Base-by-base conservation (phyloP, 2,329 filamentous ascomycete species). In the Triangularia verruculosa region DNA sequence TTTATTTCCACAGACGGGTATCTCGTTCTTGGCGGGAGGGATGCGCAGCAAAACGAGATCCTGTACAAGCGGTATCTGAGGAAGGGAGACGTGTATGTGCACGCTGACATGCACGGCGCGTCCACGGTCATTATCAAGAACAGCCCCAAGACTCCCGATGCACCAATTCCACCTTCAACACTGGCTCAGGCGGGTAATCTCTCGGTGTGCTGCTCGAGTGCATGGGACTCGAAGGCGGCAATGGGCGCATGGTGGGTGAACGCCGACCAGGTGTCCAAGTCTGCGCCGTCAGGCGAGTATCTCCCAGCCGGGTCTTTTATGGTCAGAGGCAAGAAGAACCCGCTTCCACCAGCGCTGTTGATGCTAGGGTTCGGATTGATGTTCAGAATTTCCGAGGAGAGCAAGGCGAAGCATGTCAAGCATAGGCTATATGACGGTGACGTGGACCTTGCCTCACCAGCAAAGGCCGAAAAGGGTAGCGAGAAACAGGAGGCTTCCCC, bases 241-340 rank as follows among this genome's bases (percentile, higher is more conserved):
- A 96, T 98, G 91, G 89, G 91, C 17, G 93, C 94, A 8, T 99
- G 92, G 89, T 99, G 95, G 95, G 94, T 96, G 0, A 88, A 89
- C 66, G 89, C 91, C 1, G 89, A 94, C 61, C 93, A 98, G 74
- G 92, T 99, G 0, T 92, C 91, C 9, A 98, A 98, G 77, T 91
- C 87, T 32, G 89, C 90, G 0, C 83, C 88, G 0, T 87, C 85
- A 0, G 94, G 94, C 24, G 93, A 96, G 69, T 94, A 91, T 70
- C 77, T 99, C 6, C 85, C 88, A 0, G 82, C 85, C 0, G 95
- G 94, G 17, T 86, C 67, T 0, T 97, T 99, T 74, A 86, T 89
- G 76, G 83, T 97, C 56, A 85, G 86, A 39, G 94, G 93, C 2
- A 90, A 91, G 78, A 98, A 97, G 79, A 97, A 97, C 72, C 95